Conservation (phyloP, 176 grass and related monocot genomes). For the Triticum turgidum region DNA sequence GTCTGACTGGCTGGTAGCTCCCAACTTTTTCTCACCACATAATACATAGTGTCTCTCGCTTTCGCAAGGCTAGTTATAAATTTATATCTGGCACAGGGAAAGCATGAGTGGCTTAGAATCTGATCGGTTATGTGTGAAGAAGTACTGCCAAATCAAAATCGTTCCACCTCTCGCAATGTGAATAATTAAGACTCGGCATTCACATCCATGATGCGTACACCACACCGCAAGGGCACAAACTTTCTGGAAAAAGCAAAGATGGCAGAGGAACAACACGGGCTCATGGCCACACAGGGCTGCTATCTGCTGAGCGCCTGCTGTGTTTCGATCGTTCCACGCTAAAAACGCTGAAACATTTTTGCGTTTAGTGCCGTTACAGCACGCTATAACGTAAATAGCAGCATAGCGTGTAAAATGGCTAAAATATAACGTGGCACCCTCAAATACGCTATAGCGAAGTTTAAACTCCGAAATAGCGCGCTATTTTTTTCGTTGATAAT, state of each 20-base stretch:
- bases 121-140: background rate
- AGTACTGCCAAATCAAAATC: background rate
- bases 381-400: no score
- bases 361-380: no score
- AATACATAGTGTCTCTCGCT: background rate
- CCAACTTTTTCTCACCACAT: background rate
- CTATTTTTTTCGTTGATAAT: background rate
- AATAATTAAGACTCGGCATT: background rate
- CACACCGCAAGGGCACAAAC: background rate
- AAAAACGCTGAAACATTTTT: no score
- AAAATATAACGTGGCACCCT: no score
- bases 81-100: background rate
- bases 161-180: background rate
- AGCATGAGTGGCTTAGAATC: background rate
- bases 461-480: no score
- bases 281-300: no score
- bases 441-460: no score
- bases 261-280: no score
- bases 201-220: background rate
- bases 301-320: no score
- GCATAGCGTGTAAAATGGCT: no score
- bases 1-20: background rate
- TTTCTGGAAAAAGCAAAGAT: no score
- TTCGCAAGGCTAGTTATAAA: background rate
- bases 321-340: no score